Evolutionary conservation across 257 asterid genomes (phyloP).

Genomic region (Gardenia jasminoides): DNA sequence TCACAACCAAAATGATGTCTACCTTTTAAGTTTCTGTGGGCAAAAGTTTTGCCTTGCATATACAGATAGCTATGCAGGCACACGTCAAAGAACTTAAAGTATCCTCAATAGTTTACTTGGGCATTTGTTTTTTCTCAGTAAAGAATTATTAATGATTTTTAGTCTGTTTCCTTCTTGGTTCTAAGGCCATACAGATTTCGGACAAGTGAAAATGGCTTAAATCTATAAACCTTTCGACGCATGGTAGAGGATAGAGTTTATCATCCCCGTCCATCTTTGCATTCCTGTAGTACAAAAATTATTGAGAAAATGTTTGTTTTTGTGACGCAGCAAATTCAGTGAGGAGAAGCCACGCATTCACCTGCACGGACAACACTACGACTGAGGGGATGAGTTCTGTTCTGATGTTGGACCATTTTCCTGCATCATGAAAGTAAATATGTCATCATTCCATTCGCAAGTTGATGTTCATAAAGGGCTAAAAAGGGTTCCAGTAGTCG

Average conservation of each 20-base stretch:
- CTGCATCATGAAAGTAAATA: not conserved
- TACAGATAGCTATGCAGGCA: too few relatives aligned
- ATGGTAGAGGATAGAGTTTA: not conserved
- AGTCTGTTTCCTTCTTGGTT: not conserved
- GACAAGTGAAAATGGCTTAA: not conserved
- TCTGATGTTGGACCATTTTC: not conserved
- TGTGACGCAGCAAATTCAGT: not conserved
- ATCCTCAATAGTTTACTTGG: too few relatives aligned
- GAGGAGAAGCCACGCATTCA: not conserved
- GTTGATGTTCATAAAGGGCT: not conserved
- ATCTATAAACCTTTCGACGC: not conserved
- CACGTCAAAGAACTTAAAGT: too few relatives aligned
- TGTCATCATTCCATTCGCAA: not conserved
- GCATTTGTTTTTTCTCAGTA: too few relatives aligned
- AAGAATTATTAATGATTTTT: too few relatives aligned
- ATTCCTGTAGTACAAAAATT: not conserved
- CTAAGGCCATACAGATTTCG: not conserved
- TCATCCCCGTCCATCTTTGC: not conserved
- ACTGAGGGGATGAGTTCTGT: not conserved
- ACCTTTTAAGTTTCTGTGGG: not conserved
- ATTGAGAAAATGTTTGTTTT: not conserved
- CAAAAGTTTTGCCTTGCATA: too few relatives aligned
- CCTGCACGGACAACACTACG: not conserved
- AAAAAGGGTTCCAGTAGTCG: not conserved
- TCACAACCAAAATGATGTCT: too few relatives aligned